A percentile compares a stretch with the other conserved stretches of the same genome.
phyloP scores from a whole-genome alignment of 2,329 filamentous ascomycete genomes.

The Cryphonectria japonica region DNA sequence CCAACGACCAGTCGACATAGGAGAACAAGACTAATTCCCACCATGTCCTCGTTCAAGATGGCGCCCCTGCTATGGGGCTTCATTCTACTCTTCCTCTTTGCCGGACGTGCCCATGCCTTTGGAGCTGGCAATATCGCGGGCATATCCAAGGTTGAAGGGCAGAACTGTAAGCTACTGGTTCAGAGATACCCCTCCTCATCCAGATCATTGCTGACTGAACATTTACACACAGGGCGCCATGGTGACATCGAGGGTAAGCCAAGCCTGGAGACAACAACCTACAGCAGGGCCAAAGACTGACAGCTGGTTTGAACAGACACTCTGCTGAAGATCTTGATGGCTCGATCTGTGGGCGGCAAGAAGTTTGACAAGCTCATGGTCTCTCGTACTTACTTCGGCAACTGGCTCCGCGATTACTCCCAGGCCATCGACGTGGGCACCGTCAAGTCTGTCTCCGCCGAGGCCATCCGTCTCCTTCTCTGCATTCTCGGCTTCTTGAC shows the following conservation, averaged over 20 bases:
- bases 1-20: not conserved
- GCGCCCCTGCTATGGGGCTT: conserved; percentile 58
- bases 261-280: not conserved
- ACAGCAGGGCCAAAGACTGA: conserved; percentile 4
- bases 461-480: conserved; percentile 86
- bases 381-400: conserved; percentile 92
- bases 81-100: conserved; percentile 67
- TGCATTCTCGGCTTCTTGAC: conserved; percentile 90
- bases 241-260: conserved; percentile 77
- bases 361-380: conserved; percentile 89
- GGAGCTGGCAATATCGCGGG: conserved; percentile 88
- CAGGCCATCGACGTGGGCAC: conserved; percentile 94
- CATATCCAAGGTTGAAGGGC: conserved; percentile 77
- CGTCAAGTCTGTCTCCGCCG: conserved; percentile 85
- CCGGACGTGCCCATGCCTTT: conserved; percentile 73
- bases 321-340: conserved; percentile 71
- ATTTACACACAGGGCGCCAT: conserved; percentile 67
- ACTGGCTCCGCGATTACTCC: conserved; percentile 92
- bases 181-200: not conserved
- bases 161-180: conserved; percentile 65
- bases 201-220: not conserved
- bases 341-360: conserved; percentile 60
- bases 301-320: conserved; percentile 52
- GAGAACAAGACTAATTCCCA: conserved; percentile 26
- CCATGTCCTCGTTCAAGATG: conserved; percentile 54